phyloP scores from a whole-genome alignment of 768 basidiomycete genomes.

The Porpolomopsis calyptriformis region DNA sequence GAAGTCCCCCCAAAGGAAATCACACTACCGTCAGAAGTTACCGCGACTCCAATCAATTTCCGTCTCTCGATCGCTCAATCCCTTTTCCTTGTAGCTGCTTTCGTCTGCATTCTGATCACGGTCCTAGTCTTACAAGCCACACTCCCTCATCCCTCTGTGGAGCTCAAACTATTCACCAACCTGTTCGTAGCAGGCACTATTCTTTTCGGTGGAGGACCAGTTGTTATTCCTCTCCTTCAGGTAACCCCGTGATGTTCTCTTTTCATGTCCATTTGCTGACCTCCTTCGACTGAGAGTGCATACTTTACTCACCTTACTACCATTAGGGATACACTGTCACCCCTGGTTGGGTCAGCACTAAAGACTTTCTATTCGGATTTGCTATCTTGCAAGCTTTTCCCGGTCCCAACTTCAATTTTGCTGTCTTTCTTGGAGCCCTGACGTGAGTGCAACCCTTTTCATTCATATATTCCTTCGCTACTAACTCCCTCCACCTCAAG shows the following conservation, averaged over 20 bases:
- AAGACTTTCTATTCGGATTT: slow-evolving; percentile 45
- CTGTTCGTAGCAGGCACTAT: slow-evolving; percentile 37
- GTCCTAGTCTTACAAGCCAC: slow-evolving; percentile 22
- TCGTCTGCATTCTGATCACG: slow-evolving; percentile 14
- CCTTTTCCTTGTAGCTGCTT: not conserved
- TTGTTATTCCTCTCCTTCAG: slow-evolving; percentile 34
- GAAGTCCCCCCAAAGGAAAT: not conserved
- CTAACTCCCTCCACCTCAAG: not conserved
- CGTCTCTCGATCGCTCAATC: not conserved
- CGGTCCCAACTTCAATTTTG: slow-evolving; percentile 49
- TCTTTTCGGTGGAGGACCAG: slow-evolving; percentile 46
- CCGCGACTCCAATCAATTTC: not conserved
- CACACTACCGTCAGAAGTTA: not conserved
- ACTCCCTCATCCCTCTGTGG: slow-evolving; percentile 17
- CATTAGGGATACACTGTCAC: slow-evolving; percentile 41
- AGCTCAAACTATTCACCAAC: slow-evolving; percentile 32
- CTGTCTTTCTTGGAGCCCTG: slow-evolving; percentile 42
- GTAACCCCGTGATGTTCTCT: not conserved
- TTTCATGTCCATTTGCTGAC: not conserved
- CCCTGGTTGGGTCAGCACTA: slow-evolving; percentile 39
- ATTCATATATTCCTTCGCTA: not conserved
- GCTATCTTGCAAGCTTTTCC: slow-evolving; percentile 40
- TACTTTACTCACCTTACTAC: not conserved
- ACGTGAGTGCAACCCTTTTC: not conserved
- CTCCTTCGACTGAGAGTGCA: not conserved